A percentile compares a stretch with the other conserved stretches of the same genome.
phyloP scores from a whole-genome alignment of 1,284 basidiomycete species.

The Fomitiporia mediterranea region DNA sequence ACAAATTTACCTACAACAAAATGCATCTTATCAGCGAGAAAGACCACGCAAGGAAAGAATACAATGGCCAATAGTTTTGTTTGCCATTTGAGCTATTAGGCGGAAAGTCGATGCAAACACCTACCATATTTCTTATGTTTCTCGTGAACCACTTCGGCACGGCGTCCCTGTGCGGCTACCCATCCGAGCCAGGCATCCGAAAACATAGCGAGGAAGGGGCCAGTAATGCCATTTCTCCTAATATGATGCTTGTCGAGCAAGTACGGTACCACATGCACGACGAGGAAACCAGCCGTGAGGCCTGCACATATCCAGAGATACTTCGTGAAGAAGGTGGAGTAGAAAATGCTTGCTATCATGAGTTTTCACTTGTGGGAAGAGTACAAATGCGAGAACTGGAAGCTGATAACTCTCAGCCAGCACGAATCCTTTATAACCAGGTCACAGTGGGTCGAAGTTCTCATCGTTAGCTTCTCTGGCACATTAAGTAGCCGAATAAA shows the following conservation, averaged over 20 bases:
- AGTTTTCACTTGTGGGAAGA: too few relatives aligned
- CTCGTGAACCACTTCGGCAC: constrained; percentile 72
- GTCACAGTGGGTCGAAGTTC: too few relatives aligned
- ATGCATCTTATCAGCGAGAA: too few relatives aligned
- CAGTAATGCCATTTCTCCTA: constrained; percentile 50
- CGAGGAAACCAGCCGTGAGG: background rate
- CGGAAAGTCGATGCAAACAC: background rate
- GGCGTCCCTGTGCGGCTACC: constrained; percentile 61
- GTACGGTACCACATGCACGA: constrained; percentile 55
- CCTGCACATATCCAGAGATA: background rate
- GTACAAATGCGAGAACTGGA: too few relatives aligned
- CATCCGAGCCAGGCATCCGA: constrained; percentile 76
- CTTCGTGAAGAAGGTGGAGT: background rate
- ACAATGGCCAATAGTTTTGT: too few relatives aligned
- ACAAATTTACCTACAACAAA: constrained; percentile 64
- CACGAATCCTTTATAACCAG: too few relatives aligned
- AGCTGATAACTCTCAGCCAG: too few relatives aligned
- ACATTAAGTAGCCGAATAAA: too few relatives aligned
- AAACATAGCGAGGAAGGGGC: constrained; percentile 73
- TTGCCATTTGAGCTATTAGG: too few relatives aligned
- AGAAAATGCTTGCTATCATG: background rate
- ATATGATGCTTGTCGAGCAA: constrained; percentile 55
- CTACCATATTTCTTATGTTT: constrained; percentile 75
- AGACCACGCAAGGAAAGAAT: background rate
- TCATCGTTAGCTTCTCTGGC: too few relatives aligned